Percentiles rank a stretch among this genome's conserved stretches.
phyloP scores from a whole-genome alignment of 371 early-diverging fungal species.

The Rhizomucor pusillus region DNA sequence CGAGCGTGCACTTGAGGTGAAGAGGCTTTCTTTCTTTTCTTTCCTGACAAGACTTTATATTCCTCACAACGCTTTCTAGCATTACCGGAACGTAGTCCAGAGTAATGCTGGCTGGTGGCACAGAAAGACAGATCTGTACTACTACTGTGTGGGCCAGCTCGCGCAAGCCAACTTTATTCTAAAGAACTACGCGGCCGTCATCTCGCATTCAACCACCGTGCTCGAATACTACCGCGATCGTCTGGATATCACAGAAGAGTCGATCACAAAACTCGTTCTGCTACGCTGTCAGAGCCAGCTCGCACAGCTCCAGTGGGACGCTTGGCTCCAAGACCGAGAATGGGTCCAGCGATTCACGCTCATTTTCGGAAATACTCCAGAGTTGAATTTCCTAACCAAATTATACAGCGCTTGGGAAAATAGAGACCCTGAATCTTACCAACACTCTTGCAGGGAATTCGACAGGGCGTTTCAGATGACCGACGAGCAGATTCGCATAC shows the following conservation, averaged over 20 bases:
- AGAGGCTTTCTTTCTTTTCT: too few relatives aligned
- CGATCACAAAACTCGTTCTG: neutral
- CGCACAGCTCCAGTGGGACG: constrained; percentile 2
- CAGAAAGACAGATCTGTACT: neutral
- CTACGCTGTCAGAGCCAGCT: neutral
- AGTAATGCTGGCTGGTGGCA: too few relatives aligned
- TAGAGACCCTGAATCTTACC: neutral
- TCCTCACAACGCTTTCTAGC: neutral
- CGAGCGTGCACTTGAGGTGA: constrained; percentile 4
- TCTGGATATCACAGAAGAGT: neutral
- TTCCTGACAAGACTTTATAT: too few relatives aligned
- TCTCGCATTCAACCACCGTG: neutral
- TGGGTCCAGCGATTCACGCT: neutral
- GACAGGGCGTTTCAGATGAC: constrained; percentile 3
- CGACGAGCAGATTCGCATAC: constrained; percentile 3
- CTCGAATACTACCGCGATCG: constrained; percentile 1
- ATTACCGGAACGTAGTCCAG: neutral
- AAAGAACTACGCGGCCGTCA: constrained; percentile 1
- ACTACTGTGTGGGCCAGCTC: constrained; percentile 1
- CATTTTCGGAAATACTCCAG: constrained; percentile 1
- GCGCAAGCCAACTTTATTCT: neutral
- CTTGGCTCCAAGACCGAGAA: neutral
- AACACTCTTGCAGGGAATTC: constrained; percentile 3
- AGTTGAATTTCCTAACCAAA: neutral
- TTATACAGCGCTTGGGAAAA: neutral